Base-by-base conservation (phyloP, 2,329 filamentous ascomycete species). In the Ceratocystis lukuohia region DNA sequence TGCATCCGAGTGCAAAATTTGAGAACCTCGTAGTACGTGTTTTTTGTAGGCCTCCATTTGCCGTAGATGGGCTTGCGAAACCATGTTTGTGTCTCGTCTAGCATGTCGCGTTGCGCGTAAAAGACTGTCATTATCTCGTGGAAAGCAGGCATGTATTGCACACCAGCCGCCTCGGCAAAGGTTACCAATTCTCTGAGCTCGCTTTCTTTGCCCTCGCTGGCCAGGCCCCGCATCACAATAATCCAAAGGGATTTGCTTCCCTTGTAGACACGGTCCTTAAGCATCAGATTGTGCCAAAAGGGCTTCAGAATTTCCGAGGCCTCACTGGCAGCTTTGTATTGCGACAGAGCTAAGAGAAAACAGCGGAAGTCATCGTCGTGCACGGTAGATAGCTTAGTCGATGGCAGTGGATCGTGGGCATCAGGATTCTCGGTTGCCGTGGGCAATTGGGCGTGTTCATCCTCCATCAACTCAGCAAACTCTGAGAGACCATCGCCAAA, bases 11-110 rank as follows among this genome's bases (percentile, higher is more conserved):
- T 78, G 64, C 84, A 85, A 70, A 87, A 85, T 50, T 78, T 78
- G 46, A 89, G 74, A n/a, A 88, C 74, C 50, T 80, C 79, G 62
- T 77, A 74, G 69, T 84, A 82, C 0, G 83, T 78, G 12, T 73
- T 69, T 5, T 77, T 71, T 12, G 77, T 78, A 1, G 80, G 79
- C 67, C 74, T 71, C 50, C 74, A 70, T 22, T 73, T 73, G 33
- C 72, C 73, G 15, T 75, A 71, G 2, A 85, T 76, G 1, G 81
- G 78, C 69, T 81, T 82, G 25, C 80, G 75, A 71, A 88, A 91
- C 83, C 91, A 90, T 12, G 78, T 73, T 71, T 88, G 86, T 2
- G 86, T 86, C 68, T 83, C 81, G n/a, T 79, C 73, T 3, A 87
- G 72, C 61, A 84, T 77, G 70, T 85, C 77, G 57, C 78, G 79